Evolutionary conservation across 305 asterid genomes (phyloP).

Genomic region (Petunia hybrid): DNA sequence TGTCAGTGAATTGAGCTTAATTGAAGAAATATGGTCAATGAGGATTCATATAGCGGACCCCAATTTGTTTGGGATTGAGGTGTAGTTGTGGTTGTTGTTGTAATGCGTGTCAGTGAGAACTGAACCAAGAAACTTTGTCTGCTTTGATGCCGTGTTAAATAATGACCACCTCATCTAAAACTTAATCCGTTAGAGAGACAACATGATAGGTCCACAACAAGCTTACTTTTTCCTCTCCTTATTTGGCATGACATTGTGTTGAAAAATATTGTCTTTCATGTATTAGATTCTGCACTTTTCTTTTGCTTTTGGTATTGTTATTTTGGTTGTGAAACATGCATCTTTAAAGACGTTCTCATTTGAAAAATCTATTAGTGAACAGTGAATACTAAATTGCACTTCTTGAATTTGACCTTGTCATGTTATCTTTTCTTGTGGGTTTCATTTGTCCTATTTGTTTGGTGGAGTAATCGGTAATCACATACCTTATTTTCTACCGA

Average conservation of each 20-base stretch:
- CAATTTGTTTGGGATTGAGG: too few relatives aligned
- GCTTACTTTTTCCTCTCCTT: not conserved
- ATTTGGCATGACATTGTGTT: not conserved
- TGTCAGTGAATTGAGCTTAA: too few relatives aligned
- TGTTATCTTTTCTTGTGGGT: not conserved
- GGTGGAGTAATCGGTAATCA: slow-evolving; percentile 21
- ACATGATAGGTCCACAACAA: not conserved
- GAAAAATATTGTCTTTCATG: not conserved
- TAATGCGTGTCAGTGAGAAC: not conserved
- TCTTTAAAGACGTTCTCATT: slow-evolving; percentile 14
- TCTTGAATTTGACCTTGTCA: slow-evolving; percentile 17
- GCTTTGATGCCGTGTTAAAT: slow-evolving; percentile 14
- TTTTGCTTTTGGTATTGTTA: not conserved
- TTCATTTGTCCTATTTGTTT: not conserved
- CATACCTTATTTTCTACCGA: not conserved
- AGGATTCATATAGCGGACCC: too few relatives aligned
- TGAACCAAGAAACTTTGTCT: not conserved
- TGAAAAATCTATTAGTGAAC: not conserved
- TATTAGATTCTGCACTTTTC: slow-evolving; percentile 1
- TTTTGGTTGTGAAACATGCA: not conserved
- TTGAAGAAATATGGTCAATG: too few relatives aligned
- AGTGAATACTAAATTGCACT: not conserved
- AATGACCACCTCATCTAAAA: not conserved
- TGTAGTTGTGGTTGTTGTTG: too few relatives aligned
- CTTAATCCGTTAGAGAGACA: not conserved